phyloP scores from a whole-genome alignment of 495 filamentous ascomycete genomes.

The Aspergillus coremiiformis region DNA sequence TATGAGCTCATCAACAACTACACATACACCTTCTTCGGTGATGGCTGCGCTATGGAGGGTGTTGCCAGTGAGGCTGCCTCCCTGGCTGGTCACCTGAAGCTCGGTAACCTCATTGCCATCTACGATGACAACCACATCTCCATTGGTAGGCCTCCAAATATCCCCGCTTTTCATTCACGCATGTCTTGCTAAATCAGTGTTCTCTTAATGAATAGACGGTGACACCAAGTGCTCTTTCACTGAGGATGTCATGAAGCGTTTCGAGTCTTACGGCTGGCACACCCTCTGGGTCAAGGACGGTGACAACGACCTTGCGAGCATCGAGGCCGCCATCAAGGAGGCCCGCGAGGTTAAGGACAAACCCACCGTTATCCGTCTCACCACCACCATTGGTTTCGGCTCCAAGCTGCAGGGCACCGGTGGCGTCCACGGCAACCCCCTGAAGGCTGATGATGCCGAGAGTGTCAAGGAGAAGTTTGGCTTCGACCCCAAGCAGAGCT shows the following conservation, averaged over 20 bases:
- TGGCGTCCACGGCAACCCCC: conserved; percentile 89
- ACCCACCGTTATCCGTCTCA: conserved; percentile 94
- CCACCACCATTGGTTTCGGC: conserved; percentile 95
- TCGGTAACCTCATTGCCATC: conserved; percentile 93
- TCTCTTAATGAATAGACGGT: conserved; percentile 52
- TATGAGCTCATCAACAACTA: conserved; percentile 90
- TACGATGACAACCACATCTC: conserved; percentile 99
- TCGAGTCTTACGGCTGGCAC: conserved; percentile 98
- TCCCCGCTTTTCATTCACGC: not conserved
- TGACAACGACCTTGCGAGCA: conserved; percentile 80
- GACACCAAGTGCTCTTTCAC: conserved; percentile 94
- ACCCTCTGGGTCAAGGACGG: conserved; percentile 77
- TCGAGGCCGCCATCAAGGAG: conserved; percentile 81
- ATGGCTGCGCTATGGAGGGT: conserved; percentile 98
- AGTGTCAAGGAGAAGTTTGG: conserved; percentile 89
- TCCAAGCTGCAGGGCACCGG: conserved; percentile 89
- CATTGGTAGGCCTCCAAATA: conserved; percentile 50
- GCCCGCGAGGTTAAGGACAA: conserved; percentile 86
- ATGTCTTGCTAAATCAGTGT: not conserved
- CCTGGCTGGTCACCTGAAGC: conserved; percentile 88
- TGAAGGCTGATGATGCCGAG: conserved; percentile 90
- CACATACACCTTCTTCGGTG: conserved; percentile 94
- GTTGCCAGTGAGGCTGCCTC: conserved; percentile 90
- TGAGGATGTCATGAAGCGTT: conserved; percentile 91
- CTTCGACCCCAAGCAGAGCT: conserved; percentile 89